Base-by-base conservation (phyloP, 345 rosid species). In the Eucalyptus leucophloia region DNA sequence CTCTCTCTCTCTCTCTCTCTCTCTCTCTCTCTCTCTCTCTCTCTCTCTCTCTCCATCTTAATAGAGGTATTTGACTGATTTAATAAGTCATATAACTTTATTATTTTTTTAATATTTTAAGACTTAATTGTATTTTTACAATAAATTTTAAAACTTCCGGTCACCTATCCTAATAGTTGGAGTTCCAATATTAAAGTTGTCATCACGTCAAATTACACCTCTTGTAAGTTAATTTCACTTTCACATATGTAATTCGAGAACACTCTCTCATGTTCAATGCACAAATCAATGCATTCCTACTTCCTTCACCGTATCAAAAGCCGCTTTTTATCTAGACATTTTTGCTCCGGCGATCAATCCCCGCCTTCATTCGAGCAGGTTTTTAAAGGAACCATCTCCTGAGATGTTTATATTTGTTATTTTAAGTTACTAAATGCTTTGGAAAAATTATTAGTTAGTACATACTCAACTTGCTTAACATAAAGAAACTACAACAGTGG, bases 41-140 rank as follows among this genome's bases (percentile, higher is more conserved):
- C 51, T 54, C 11, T 8, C 60, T 21, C 12, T 8, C 12, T 54
- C 26, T 50, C 7, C 2, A 0, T 49, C 51, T 49, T 56, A 24
- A 58, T 8, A 23, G 13, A 58, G 15, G 14, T 11, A 26, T 26
- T 58, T 58, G 32, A 28, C 7, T 60, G 6, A 60, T 60, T 12
- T 12, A 13, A 28, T 3, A 60, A 60, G 2, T 26, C 7, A 28
- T 60, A 28, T 9, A 60, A 28, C 8, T 6, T 28, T 26, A 60
- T 60, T 5, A 10, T 24, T 56, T 54, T 53, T 54, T 21, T 3
- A 60, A 60, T 60, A 0, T 26, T 24, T 60, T 60, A 60, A 12
- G 17, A 60, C 16, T 58, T 28, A 1, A 60, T 28, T 60, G 2
- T 0, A 60, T 5, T 60, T 60, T 60, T 0, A 3, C 0, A 9